phyloP scores from a whole-genome alignment of 2,329 filamentous ascomycete species.

The Byssoonygena ceratinophila region DNA sequence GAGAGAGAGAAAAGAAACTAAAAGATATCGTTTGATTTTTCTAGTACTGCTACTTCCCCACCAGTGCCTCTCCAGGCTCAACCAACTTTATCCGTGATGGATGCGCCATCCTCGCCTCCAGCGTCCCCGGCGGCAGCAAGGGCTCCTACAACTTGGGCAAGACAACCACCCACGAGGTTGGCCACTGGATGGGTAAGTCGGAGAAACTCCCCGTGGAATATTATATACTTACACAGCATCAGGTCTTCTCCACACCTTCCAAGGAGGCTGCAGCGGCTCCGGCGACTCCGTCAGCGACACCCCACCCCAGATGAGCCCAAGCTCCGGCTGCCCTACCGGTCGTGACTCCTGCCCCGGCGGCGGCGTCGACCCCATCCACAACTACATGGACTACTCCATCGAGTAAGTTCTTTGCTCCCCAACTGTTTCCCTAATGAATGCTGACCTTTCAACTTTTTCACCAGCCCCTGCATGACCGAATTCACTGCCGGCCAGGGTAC shows the following conservation, averaged over 20 bases:
- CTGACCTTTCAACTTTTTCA: slow-evolving; percentile 10
- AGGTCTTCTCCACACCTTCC: slow-evolving; percentile 25
- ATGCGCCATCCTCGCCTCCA: slow-evolving; percentile 17
- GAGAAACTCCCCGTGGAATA: not conserved
- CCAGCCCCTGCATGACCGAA: slow-evolving; percentile 18
- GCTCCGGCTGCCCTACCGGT: slow-evolving; percentile 21
- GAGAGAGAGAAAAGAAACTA: no score
- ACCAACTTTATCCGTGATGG: slow-evolving; percentile 21
- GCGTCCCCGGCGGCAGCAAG: slow-evolving; percentile 21
- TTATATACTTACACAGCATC: not conserved
- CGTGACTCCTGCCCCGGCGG: slow-evolving; percentile 23
- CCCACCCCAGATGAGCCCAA: slow-evolving; percentile 20
- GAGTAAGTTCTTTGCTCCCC: slow-evolving; percentile 15
- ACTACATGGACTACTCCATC: slow-evolving; percentile 28
- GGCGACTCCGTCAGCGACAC: slow-evolving; percentile 25
- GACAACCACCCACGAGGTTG: slow-evolving; percentile 26
- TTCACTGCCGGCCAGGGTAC: slow-evolving; percentile 23
- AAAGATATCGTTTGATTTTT: not conserved
- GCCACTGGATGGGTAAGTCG: slow-evolving; percentile 25
- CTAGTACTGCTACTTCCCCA: slow-evolving; percentile 16
- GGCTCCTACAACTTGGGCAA: slow-evolving; percentile 20
- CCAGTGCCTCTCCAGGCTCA: slow-evolving; percentile 14
- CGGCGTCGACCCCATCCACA: slow-evolving; percentile 26
- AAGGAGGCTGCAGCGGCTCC: slow-evolving; percentile 21
- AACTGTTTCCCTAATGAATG: not conserved